Percentiles rank a stretch among this genome's conserved stretches.
phyloP scores from a whole-genome alignment of 768 basidiomycete species.

The Coprinopsis marcescibilis region DNA sequence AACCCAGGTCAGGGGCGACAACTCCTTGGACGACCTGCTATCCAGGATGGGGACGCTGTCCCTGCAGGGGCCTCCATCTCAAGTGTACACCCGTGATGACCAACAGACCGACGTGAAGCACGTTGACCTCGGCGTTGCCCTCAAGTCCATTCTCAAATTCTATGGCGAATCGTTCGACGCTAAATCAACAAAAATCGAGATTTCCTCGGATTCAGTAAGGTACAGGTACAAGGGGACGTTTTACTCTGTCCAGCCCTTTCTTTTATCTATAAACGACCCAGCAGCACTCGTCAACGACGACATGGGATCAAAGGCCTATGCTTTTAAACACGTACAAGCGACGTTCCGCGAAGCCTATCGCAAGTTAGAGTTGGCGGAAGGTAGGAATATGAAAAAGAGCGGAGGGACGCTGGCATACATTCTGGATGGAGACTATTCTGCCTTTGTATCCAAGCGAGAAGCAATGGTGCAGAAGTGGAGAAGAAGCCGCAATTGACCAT shows the following conservation, averaged over 20 bases:
- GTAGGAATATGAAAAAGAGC: slow-evolving; percentile 4
- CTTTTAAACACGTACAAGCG: slow-evolving; percentile 20
- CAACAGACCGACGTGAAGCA: too few relatives aligned
- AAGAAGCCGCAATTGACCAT: too few relatives aligned
- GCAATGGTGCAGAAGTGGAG: background rate
- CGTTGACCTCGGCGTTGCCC: slow-evolving; percentile 14
- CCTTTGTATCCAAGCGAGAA: slow-evolving; percentile 10
- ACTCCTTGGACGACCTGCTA: background rate
- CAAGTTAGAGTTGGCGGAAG: background rate
- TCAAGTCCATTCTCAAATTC: slow-evolving; percentile 20
- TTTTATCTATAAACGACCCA: slow-evolving; percentile 21
- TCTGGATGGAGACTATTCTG: slow-evolving; percentile 15
- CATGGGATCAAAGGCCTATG: slow-evolving; percentile 22
- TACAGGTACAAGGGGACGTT: slow-evolving; percentile 11
- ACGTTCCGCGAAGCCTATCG: slow-evolving; percentile 18
- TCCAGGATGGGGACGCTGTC: background rate
- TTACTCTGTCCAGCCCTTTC: slow-evolving; percentile 13
- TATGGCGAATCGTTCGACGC: slow-evolving; percentile 21
- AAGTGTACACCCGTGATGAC: too few relatives aligned
- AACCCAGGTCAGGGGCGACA: too few relatives aligned
- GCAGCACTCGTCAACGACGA: slow-evolving; percentile 15
- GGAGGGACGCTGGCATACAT: slow-evolving; percentile 8
- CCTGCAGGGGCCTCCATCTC: too few relatives aligned
- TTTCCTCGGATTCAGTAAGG: slow-evolving; percentile 14
- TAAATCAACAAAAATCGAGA: slow-evolving; percentile 12